A percentile compares a stretch with the other conserved stretches of the same genome.
phyloP scores from a whole-genome alignment of 163 green algal genomes.

The Chlorella variabilis region DNA sequence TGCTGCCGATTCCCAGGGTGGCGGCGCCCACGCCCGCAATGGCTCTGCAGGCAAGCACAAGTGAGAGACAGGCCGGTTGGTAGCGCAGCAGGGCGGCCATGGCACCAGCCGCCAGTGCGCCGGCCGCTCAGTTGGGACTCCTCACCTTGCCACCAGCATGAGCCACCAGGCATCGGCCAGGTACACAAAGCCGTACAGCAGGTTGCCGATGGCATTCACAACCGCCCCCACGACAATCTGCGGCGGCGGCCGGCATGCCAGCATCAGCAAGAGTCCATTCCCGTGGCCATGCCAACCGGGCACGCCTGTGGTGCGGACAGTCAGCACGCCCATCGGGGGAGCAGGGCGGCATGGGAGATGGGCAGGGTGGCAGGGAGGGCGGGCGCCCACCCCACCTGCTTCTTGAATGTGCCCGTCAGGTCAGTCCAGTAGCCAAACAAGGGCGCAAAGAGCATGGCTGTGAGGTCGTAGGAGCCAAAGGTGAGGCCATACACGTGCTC shows the following conservation, averaged over 20 bases:
- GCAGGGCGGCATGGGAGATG: no score
- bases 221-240: constrained; percentile 11
- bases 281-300: not conserved
- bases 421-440: constrained; percentile 45
- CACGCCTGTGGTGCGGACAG: no score
- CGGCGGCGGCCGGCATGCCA: no score
- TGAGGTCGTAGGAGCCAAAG: constrained; percentile 44
- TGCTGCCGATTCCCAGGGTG: constrained; percentile 36
- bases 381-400: not conserved
- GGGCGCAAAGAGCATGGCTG: constrained; percentile 32
- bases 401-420: constrained; percentile 30
- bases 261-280: constrained; percentile 15
- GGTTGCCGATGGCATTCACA: constrained; percentile 33
- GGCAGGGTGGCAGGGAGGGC: no score
- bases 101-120: not conserved
- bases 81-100: no score
- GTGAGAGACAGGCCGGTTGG: no score
- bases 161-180: constrained; percentile 29
- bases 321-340: no score
- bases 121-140: no score
- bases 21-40: constrained; percentile 38
- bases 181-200: constrained; percentile 40
- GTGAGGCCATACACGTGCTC: constrained; percentile 7
- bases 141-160: constrained; percentile 36
- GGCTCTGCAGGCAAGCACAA: constrained; percentile 23